Base-by-base conservation (phyloP, 345 rosid genomes). In the Hibiscus tridactylites region DNA sequence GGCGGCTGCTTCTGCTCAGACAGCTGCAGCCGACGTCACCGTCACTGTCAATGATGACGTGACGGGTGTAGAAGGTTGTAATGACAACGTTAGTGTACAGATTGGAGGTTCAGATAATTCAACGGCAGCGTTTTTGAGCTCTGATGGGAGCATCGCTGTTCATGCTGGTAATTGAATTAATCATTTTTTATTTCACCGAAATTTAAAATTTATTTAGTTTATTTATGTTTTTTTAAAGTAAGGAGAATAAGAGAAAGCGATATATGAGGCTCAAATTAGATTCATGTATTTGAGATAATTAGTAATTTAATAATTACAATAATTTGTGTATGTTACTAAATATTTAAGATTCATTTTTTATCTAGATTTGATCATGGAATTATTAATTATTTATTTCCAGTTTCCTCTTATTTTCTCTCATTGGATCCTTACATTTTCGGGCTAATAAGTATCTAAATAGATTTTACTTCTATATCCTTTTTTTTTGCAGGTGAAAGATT, bases 131-230 rank as follows among this genome's bases (percentile, higher is more conserved):
- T 92, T 92, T 79, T 86, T 90, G 82, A 78, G 84, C 78, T 92
- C 87, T 79, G 96, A 89, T 80, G 96, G 93, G 77, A 95, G 97
- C 81, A 73, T 92, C 33, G 74, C 97, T 39, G 77, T 95, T 85
- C 99, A 95, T 87, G 99, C 99, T 31, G 97, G 97, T 92, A 86
- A 21, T 65, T 49, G 54, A 61, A 24, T 49, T 5, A 28, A 28
- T 21, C 24, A 21, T 29, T 44, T 16, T 19, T 53, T 1, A 5
- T 11, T 59, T 50, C 31, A 5, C 42, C 5, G 65, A 56, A 35
- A 19, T 29, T 37, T 37, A 6, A 37, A 37, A 47, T 47, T 0
- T 13, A 8, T 17, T 10, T 31, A 26, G 10, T 4, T 12, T 47
- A 47, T 47, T 57, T 39, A 68, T 29, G 88, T 17, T 26, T 0